These are phyloP conservation scores for Rauvolfia tetraphylla DNA, from an alignment of 257 asterid species.

Conservation along the genomic window DNA sequence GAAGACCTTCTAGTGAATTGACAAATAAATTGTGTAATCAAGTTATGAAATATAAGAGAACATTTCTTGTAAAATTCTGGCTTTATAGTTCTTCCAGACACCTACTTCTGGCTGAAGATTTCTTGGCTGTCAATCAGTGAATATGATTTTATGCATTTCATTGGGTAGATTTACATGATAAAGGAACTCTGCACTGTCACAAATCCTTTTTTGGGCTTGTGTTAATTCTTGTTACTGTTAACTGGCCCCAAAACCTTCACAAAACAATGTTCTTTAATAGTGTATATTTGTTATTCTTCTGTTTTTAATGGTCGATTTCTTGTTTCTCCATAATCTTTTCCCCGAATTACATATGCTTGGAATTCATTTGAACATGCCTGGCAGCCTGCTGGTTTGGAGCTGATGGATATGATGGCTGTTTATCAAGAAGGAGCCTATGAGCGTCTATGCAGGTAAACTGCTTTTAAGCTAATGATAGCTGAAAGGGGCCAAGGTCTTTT, in stretches of 20 bases:
- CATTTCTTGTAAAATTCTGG: neutral
- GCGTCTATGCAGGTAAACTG: slow-evolving; percentile 86
- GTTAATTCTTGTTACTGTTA: neutral
- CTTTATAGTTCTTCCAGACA: neutral
- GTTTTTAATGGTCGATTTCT: neutral
- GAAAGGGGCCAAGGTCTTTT: neutral
- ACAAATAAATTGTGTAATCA: neutral
- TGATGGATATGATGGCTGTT: slow-evolving; percentile 99
- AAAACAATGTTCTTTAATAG: neutral
- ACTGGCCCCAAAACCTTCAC: neutral
- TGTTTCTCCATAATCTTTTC: neutral
- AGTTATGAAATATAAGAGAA: neutral
- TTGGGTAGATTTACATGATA: neutral
- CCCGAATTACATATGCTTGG: slow-evolving; percentile 6
- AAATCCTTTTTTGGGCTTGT: neutral
- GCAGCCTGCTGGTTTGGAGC: slow-evolving; percentile 99
- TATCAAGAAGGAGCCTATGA: slow-evolving; percentile 99
- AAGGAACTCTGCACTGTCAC: neutral
- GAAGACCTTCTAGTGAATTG: neutral
- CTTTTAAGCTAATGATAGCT: slow-evolving; percentile 8
- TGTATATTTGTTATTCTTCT: slow-evolving; percentile 17
- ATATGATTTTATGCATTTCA: neutral
- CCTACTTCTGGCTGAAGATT: neutral
- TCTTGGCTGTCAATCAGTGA: neutral
- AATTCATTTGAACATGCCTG: slow-evolving; percentile 38